Evolutionary conservation across 768 basidiomycete genomes (phyloP), one percentile per base, ranked within the genome.

Genomic region (Macrolepiota fuliginosa): DNA sequence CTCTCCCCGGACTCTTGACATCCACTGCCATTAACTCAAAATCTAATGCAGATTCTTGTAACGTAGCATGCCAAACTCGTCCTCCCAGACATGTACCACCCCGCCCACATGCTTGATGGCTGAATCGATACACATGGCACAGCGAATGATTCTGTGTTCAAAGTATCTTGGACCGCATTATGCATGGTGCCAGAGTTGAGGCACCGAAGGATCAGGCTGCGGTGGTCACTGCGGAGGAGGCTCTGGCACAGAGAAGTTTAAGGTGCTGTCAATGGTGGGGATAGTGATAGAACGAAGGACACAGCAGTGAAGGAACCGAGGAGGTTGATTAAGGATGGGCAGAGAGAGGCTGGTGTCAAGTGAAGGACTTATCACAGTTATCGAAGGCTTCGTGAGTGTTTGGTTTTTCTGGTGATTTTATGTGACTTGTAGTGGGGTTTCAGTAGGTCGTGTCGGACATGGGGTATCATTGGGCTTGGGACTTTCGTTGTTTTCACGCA

Each of bases 51-150:
- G n/a, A n/a, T n/a, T n/a, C n/a, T n/a, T n/a, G n/a, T n/a, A n/a
- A n/a, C n/a, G n/a, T n/a, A 92, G 91, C 92, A 94, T 32, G 68
- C 61, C 17, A 65, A 73, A 54, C 82, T 52, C 70, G 74, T 25
- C 72, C 73, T 56, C 71, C 73, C 32, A 72, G 71, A 66, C 15
- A 70, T 67, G 32, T 25, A 22, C 47, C 91, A 92, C 66, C 73
- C 94, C 2, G 80, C 93, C 5, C 84, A 90, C 27, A 88, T 94
- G 82, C 78, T 91, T 1, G 91, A 93, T 68, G 92, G 91, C 1
- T 83, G 91, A 13, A 85, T 93, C 54, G 90, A 92, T 67, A 81
- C 83, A 0, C 85, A 91, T 68, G 92, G 92, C 4, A 83, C 82
- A 0, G 77, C 89, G 10, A 78, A 81, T 89, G 91, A 4, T 77